phyloP scores from a whole-genome alignment of 2,329 filamentous ascomycete species.

The Beauveria brongniartii region DNA sequence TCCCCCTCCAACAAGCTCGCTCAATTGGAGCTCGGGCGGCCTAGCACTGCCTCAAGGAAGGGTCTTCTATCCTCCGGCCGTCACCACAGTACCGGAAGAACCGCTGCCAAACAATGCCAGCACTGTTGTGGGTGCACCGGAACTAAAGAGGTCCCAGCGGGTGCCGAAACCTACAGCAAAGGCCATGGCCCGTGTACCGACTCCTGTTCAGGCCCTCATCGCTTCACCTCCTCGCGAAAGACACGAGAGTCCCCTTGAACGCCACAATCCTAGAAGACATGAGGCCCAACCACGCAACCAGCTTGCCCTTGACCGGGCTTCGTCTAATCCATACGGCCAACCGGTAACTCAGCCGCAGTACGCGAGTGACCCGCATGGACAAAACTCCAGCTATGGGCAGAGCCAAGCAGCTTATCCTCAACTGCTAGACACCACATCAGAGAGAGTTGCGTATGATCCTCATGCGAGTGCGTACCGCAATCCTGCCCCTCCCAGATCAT shows the following conservation, averaged over 20 bases:
- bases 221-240: conserved; percentile 1
- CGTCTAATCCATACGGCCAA: not conserved
- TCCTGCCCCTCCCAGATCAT: not conserved
- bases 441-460: conserved; percentile 2
- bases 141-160: not conserved
- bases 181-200: not conserved
- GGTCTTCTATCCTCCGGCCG: conserved; percentile 14
- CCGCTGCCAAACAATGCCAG: conserved; percentile 3
- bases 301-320: not conserved
- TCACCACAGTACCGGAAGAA: not conserved
- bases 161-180: not conserved
- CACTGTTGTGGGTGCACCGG: not conserved
- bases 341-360: not conserved
- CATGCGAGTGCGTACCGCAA: not conserved
- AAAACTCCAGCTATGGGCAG: not conserved
- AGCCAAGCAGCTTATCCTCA: conserved; percentile 2
- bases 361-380: not conserved
- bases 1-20: not conserved
- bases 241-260: conserved; percentile 9
- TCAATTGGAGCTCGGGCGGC: not conserved
- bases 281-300: not conserved
- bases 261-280: conserved; percentile 7
- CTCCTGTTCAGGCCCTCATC: not conserved
- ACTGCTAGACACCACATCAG: not conserved
- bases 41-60: conserved; percentile 16